Evolutionary conservation across 148 eudicot species (phyloP), one percentile per base, ranked within the genome.

Genomic region (Amaranthus cruentus): DNA sequence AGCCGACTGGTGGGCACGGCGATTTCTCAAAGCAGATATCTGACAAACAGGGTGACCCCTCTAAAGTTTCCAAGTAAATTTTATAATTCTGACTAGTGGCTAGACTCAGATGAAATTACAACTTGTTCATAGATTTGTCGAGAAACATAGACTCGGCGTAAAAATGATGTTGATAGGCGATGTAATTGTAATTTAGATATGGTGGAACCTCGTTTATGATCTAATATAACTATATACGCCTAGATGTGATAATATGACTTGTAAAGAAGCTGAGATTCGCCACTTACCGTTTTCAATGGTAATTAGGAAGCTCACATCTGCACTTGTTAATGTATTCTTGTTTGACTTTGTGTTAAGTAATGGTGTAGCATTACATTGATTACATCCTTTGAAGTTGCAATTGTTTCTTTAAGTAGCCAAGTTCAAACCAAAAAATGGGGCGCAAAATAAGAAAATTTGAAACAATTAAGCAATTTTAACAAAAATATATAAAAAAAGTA

Each of bases 171-270:
- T 74, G 11, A 75, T 70, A 79, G 68, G 56, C 21, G 56, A 62
- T 69, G 77, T 73, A 74, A 62, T 69, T 79, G 77, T 74, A 68
- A 47, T 53, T 74, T 52, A 68, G 69, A 60, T 55, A 10, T 70
- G 42, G 54, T 61, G 75, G 66, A 62, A n/a, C 68, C n/a, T 53
- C 51, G 50, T 9, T 60, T 51, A 61, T 62, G 54, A 64, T 60
- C 18, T 52, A 47, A 51, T 52, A 50, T 49, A n/a, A 47, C 66
- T 68, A 68, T 18, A 38, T 55, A 28, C 38, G 38, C 38, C 38
- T 28, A 68, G 71, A 53, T 54, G 56, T 11, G 6, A 21, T 0
- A 3, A 18, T 51, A 53, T 21, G 71, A 68, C 47, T 15, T 50
- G 43, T 68, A 68, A 15, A 9, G 52, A 57, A 21, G 56, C 71